Base-by-base conservation (phyloP, 139 green algal species). In the Gonium pectorale region DNA sequence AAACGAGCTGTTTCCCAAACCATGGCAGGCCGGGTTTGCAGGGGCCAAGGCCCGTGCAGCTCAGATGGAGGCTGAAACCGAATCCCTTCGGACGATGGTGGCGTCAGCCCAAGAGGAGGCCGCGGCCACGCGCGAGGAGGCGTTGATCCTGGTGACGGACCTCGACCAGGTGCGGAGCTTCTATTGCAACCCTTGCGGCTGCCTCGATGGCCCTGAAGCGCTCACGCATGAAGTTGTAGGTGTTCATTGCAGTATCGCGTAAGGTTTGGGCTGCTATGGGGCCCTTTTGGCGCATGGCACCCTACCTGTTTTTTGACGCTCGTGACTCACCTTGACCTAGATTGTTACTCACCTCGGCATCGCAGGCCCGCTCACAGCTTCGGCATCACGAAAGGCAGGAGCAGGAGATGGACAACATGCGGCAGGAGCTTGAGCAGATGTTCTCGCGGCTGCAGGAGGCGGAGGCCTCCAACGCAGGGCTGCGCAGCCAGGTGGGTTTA, bases 401-500 rank as follows among this genome's bases (percentile, higher is more conserved):
- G 27, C 33, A 59, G 17, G 40, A 80, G 11, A 38, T 43, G 67
- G 81, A 79, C 40, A 26, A 13, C 40, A 54, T 86, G 63, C 81
- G 69, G 11, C 64, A 80, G 38, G 67, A 86, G 54, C 81, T 86
- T 35, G 68, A 73, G 59, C 11, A 70, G 5, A 77, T 66, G 56
- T 80, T 21, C 56, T 3, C 15, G 21, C 43, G 31, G n/a, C 77
- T 83, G 22, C 62, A 49, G 24, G 62, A 41, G 1, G 15, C 62
- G 0, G 77, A 83, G 77, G 41, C 60, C 21, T 62, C 62, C 31
- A 83, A 83, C 60, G 31, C 27, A 31, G 43, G 21, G 31, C 77
- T 83, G 17, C 60, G 63, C 46, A 73, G 26, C 60, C 41, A 83
- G 77, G 77, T 83, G 21, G 24, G 77, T 0, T 1, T 22, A 64